Evolutionary conservation across 495 filamentous ascomycete genomes (phyloP), one percentile per base, ranked within the genome.

Genomic region (Aspergillus kassunensis): DNA sequence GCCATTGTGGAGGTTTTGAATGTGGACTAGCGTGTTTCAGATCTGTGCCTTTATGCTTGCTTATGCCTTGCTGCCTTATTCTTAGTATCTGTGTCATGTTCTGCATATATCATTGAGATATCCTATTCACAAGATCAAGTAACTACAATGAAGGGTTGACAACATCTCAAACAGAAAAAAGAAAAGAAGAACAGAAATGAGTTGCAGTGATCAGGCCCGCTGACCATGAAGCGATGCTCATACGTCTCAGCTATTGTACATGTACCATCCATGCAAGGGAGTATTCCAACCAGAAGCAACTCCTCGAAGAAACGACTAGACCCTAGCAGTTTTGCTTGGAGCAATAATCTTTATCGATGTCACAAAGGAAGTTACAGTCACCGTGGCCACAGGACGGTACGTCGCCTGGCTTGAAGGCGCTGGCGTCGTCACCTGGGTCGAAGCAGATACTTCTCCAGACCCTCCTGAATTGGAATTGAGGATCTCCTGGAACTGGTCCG

Each of bases 1-100:
- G 48, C 45, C 53, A 42, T 30, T 21, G 55, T 57, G 52, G 59
- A 61, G 55, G 51, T 57, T 61, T 60, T 57, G 58, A 51, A n/a
- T 9, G 13, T 33, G 62, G 53, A 10, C 37, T 69, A 64, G 66
- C 56, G 69, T 64, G 69, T 70, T 70, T 72, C 69, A 70, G 58
- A 49, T 62, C 15, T 12, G 30, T n/a, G n/a, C n/a, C n/a, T n/a
- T n/a, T n/a, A n/a, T n/a, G n/a, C n/a, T n/a, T n/a, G n/a, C n/a
- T n/a, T 6, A 33, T 33, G 30, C 12, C 30, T 33, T 4, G 30
- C 30, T 33, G 30, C 30, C 30, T 33, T 10, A n/a, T 33, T 11
- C 13, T 3, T 18, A 30, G 15, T 44, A 44, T n/a, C n/a, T n/a
- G n/a, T n/a, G n/a, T n/a, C n/a, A n/a, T n/a, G n/a, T n/a, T n/a